Base-by-base conservation (phyloP, 2,329 filamentous ascomycete genomes). In the Byssothecium circinans region DNA sequence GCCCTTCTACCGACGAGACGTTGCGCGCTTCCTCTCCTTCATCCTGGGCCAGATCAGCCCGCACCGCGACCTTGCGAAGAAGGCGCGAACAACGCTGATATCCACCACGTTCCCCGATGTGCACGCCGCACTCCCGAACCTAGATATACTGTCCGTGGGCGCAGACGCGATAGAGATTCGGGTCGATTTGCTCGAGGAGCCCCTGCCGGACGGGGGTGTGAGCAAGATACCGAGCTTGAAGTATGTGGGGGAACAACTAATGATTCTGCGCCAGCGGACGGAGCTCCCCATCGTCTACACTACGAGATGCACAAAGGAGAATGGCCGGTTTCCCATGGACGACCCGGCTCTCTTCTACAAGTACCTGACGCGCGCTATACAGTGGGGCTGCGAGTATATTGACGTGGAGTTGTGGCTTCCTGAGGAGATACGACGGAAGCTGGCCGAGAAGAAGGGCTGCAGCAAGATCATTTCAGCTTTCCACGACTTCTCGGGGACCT, bases 241-340 rank as follows among this genome's bases (percentile, higher is more conserved):
- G 65, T 94, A 94, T 69, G 88, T 95, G 8, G 89, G 89, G 22
- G 85, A 92, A 69, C 90, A 95, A 70, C 79, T 95, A 46, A 91
- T 92, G 88, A 75, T 90, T 2, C 72, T 95, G 51, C 83, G 89
- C 19, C 89, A 94, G 69, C 82, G 88, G 53, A 94, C 89, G 0
- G 89, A 95, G 62, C 75, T 95, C 34, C 90, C 90, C n/a, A 89
- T 95, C 65, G 91, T 95, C 47, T 92, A 92, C 67, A 95, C 90
- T 0, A 91, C 87, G 0, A 80, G 90, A 57, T 94, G 89, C 67
- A 89, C 83, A 2, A 83, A 80, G 23, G 89, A 95, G 64, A 94
- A 92, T 62, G 89, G 89, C 25, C 84, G 84, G 19, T 95, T 94
- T 53, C 89, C 89, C 0, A 91, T 91, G 87, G 84, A 89, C 33